Base-by-base conservation (phyloP, 768 basidiomycete species). In the Gelatoporia subvermispora region DNA sequence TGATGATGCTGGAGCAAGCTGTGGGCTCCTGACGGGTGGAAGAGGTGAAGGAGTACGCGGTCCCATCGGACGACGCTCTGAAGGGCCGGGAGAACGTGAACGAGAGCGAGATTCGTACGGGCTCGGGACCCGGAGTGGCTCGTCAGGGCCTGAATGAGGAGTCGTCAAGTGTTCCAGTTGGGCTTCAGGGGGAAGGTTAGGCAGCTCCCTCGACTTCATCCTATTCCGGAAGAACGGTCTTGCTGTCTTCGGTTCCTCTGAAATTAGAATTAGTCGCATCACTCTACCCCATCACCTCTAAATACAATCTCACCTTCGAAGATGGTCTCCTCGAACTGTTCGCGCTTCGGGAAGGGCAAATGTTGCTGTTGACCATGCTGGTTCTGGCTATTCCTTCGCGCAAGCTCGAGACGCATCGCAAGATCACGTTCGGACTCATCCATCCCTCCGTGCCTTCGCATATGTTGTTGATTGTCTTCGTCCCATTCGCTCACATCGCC, bases 341-440 rank as follows among this genome's bases (percentile, higher is more conserved):
- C 66, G 15, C 80, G 78, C 55, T 76, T 59, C 5, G 69, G 58
- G 45, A 76, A 54, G 39, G 70, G 56, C 9, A 70, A 49, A 38
- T 69, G 60, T 41, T 64, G 61, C 41, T 76, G 75, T 31, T 31
- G 5, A 16, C 72, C 75, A 49, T 79, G 76, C 56, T 92, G 90
- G 63, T 77, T 87, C 59, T 84, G 75, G 62, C 90, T 91, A 62
- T 96, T 96, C 55, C 79, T 78, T 51, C 89, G 73, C 4, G 93
- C 93, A 42, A 95, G 70, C 53, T 89, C 89, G 44, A 96, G 68
- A 41, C 85, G 83, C 69, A 79, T 73, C 18, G 83, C 76, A 45
- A 95, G 71, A 61, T 94, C 87, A 56, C 77, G 76, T 59, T 92
- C 89, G 15, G 85, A 88, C 43, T 78, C 72, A 53, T 88, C 84